phyloP scores from a whole-genome alignment of 164 flowering plant species.

The Umbilicus rupestris region DNA sequence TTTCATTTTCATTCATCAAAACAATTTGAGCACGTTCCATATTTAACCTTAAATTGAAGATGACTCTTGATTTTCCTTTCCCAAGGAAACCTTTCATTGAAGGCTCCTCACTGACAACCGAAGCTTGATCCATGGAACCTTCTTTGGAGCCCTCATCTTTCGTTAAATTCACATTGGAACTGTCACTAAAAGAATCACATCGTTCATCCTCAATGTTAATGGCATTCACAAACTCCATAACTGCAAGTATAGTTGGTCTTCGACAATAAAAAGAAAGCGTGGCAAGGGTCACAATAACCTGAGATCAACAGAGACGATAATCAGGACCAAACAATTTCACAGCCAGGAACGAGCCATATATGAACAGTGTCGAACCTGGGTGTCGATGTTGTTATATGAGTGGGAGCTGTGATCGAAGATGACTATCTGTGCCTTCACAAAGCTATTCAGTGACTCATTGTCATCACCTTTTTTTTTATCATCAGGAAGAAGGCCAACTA shows the following conservation, averaged over 20 bases:
- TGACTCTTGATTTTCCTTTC: slow-evolving; percentile 76
- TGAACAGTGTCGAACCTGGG: slow-evolving; percentile 27
- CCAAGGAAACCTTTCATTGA: slow-evolving; percentile 71
- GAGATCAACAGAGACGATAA: slow-evolving; percentile 15
- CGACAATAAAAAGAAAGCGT: slow-evolving; percentile 85
- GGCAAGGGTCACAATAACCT: slow-evolving; percentile 81
- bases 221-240: slow-evolving; percentile 75
- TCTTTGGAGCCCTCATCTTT: slow-evolving; percentile 24
- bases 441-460: slow-evolving; percentile 44
- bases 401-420: slow-evolving; percentile 62
- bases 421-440: slow-evolving; percentile 89
- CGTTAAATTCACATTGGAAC: slow-evolving; percentile 22
- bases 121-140: slow-evolving; percentile 22
- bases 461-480: slow-evolving; percentile 23
- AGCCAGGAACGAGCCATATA: slow-evolving; percentile 1
- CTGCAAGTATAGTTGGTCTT: slow-evolving; percentile 77
- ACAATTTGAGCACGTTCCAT: slow-evolving; percentile 83
- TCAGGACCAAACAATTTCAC: slow-evolving; percentile 6
- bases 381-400: slow-evolving; percentile 57
- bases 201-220: slow-evolving; percentile 48
- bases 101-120: slow-evolving; percentile 34
- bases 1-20: slow-evolving; percentile 77
- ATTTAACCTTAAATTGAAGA: slow-evolving; percentile 58
- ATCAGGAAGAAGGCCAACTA: slow-evolving; percentile 63
- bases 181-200: slow-evolving; percentile 31